Evolutionary conservation across 2,329 filamentous ascomycete species (phyloP).

Genomic region (Cladosporium sp.): DNA sequence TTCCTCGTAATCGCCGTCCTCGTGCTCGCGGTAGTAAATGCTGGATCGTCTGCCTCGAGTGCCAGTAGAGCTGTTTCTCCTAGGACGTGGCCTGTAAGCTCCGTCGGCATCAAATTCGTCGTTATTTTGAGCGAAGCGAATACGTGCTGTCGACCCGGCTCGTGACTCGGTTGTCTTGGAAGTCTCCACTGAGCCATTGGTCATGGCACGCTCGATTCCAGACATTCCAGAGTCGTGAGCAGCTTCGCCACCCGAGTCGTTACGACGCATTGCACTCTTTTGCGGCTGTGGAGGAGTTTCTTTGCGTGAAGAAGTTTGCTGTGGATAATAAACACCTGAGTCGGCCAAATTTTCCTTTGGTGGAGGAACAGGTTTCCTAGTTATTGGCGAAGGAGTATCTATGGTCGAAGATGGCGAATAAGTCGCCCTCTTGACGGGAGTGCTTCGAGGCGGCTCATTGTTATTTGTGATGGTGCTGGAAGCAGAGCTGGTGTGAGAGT

Average conservation of each 20-base stretch:
- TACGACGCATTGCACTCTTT: constrained; percentile 17
- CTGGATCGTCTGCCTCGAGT: constrained; percentile 33
- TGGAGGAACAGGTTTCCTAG: constrained; percentile 12
- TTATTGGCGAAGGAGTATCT: neutral
- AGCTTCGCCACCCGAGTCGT: constrained; percentile 1
- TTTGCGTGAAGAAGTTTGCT: neutral
- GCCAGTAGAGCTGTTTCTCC: constrained; percentile 31
- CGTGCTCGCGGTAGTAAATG: constrained; percentile 33
- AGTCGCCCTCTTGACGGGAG: constrained; percentile 11
- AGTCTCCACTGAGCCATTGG: constrained; percentile 16
- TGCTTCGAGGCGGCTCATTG: constrained; percentile 11
- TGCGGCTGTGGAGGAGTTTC: neutral
- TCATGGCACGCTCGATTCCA: constrained; percentile 8
- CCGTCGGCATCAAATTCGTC: constrained; percentile 6
- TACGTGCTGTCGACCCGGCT: constrained; percentile 10
- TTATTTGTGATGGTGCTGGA: constrained; percentile 8
- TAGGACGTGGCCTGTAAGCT: constrained; percentile 19
- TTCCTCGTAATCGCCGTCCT: constrained; percentile 30
- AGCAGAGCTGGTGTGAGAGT: constrained; percentile 14
- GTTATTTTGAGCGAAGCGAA: constrained; percentile 13
- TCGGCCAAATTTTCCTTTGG: constrained; percentile 8
- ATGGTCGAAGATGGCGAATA: neutral
- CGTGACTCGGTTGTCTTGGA: constrained; percentile 5
- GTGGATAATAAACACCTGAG: neutral
- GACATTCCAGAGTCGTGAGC: constrained; percentile 17